Conservation (phyloP, 129 eudicot genomes). For the Centaurea solstitialis region DNA sequence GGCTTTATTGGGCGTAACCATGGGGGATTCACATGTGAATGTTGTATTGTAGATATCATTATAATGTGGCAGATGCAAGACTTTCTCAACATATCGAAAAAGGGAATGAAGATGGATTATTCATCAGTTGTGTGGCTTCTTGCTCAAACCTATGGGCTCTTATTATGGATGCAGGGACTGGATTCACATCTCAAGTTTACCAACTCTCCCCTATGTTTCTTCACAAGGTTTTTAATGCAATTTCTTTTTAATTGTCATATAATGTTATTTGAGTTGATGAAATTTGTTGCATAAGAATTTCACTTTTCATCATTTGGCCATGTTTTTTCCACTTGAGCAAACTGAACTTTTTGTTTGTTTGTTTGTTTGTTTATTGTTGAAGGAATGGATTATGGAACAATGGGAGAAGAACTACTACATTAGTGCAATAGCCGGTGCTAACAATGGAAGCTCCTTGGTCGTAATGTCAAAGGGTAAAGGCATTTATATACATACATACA, state of each 20-base stretch:
- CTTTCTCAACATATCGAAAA: conserved; percentile 72
- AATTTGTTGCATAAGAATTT: neutral
- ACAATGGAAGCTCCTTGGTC: conserved; percentile 74
- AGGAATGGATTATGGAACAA: conserved; percentile 97
- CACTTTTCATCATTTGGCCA: neutral
- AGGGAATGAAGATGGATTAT: conserved; percentile 83
- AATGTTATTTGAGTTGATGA: neutral
- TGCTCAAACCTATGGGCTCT: conserved; percentile 79
- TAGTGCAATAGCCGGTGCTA: conserved; percentile 82
- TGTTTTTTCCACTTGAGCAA: neutral
- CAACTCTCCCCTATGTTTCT: conserved; percentile 65
- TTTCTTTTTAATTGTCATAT: neutral
- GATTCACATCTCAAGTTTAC: conserved; percentile 76
- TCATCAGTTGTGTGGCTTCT: conserved; percentile 81
- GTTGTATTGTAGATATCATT: conserved; percentile 67
- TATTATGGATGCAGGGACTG: conserved; percentile 92
- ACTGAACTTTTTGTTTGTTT: conserved; percentile 3
- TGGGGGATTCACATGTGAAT: neutral
- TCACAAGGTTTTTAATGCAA: conserved; percentile 51
- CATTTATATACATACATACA: neutral
- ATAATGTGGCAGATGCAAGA: conserved; percentile 74
- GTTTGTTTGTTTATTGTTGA: conserved; percentile 6
- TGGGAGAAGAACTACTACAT: conserved; percentile 88
- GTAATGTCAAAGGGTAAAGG: conserved; percentile 81
- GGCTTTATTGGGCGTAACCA: neutral